A percentile compares a stretch with the other conserved stretches of the same genome.
phyloP scores from a whole-genome alignment of 1,284 basidiomycete genomes.

The Thecaphora frezii region DNA sequence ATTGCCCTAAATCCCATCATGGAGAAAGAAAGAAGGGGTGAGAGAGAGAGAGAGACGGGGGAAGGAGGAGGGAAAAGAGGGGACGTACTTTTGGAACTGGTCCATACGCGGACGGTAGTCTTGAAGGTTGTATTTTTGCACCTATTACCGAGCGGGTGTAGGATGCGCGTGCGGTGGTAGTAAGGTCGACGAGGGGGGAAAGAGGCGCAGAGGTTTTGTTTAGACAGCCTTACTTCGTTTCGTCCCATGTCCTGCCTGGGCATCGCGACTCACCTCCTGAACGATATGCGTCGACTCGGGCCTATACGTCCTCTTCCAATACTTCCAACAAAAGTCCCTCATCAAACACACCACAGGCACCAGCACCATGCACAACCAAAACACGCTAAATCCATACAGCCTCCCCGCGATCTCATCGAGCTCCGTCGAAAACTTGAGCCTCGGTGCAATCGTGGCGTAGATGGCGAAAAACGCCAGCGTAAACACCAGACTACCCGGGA shows the following conservation, averaged over 20 bases:
- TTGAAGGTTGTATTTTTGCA: slow-evolving; percentile 87
- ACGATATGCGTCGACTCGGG: slow-evolving; percentile 94
- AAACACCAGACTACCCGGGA: slow-evolving; percentile 89
- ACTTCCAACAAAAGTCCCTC: slow-evolving; percentile 67
- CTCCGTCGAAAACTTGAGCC: slow-evolving; percentile 83
- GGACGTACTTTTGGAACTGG: slow-evolving; percentile 66
- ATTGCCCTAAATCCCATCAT: slow-evolving; percentile 31
- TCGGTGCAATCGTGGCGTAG: slow-evolving; percentile 83
- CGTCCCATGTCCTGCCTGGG: too few species aligned
- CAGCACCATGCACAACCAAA: slow-evolving; percentile 87
- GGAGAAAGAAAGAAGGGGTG: not conserved
- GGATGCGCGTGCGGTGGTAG: too few species aligned
- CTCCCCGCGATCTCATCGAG: slow-evolving; percentile 73
- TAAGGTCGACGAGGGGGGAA: too few species aligned
- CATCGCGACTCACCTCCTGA: slow-evolving; percentile 69
- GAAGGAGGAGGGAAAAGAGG: not conserved
- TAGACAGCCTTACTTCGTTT: too few species aligned
- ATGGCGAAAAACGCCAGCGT: slow-evolving; percentile 90
- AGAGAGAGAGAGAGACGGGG: not conserved
- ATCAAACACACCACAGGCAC: slow-evolving; percentile 82
- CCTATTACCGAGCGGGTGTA: too few species aligned
- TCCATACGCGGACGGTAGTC: slow-evolving; percentile 96
- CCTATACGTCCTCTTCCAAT: slow-evolving; percentile 71
- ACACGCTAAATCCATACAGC: slow-evolving; percentile 81
- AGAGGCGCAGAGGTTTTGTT: too few species aligned